These are phyloP conservation scores for Xylariaceae sp. DNA, from an alignment of 2,329 filamentous ascomycete species.

Conservation along the genomic window DNA sequence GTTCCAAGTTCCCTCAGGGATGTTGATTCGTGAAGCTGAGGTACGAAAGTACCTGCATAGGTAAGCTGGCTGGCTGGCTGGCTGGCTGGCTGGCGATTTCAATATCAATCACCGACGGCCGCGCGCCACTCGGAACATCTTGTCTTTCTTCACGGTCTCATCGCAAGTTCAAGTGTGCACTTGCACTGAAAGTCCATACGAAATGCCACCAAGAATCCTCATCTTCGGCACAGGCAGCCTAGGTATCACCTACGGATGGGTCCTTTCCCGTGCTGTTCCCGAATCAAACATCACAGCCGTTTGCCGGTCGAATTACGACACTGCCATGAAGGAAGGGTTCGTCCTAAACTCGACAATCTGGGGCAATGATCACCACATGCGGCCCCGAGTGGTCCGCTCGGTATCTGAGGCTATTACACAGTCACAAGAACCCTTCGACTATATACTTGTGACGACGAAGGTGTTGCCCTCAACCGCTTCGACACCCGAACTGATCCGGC, in stretches of 20 bases:
- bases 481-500: conserved; percentile 26
- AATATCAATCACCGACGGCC: neutral
- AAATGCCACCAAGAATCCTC: conserved; percentile 21
- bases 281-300: conserved; percentile 27
- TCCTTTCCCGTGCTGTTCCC: conserved; percentile 22
- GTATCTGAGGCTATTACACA: conserved; percentile 29
- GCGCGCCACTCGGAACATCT: neutral
- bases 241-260: conserved; percentile 26
- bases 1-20: too few relatives aligned
- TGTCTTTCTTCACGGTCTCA: neutral
- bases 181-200: neutral
- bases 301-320: conserved; percentile 32
- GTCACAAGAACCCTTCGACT: conserved; percentile 24
- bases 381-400: conserved; percentile 25
- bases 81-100: too few relatives aligned
- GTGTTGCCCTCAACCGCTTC: conserved; percentile 25
- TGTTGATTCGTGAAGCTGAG: too few relatives aligned
- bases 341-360: conserved; percentile 30
- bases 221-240: conserved; percentile 35
- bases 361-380: conserved; percentile 27
- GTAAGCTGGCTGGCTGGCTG: too few relatives aligned
- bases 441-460: conserved; percentile 27
- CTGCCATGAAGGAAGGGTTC: conserved; percentile 26
- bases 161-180: neutral
- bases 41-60: too few relatives aligned